These are phyloP conservation scores for Paecilomyces sp. DNA, from an alignment of 2,329 filamentous ascomycete genomes.

Conservation along the genomic window DNA sequence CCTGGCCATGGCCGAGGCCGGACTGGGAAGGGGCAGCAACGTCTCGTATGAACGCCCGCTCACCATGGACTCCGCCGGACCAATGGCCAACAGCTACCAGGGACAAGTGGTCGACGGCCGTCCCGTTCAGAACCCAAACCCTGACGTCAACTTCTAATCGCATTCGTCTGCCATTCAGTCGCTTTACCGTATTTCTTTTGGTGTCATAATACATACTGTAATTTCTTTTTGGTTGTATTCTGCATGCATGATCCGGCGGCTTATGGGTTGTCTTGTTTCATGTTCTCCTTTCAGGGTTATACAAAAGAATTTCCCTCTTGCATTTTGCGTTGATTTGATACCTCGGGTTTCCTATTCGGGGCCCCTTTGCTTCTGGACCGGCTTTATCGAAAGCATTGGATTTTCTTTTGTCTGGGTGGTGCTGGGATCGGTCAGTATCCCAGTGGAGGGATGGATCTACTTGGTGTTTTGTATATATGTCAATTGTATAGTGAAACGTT, in stretches of 20 bases:
- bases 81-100: slow-evolving; percentile 16
- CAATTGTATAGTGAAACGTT: neutral
- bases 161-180: neutral
- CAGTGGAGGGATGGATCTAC: neutral
- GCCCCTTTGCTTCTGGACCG: neutral
- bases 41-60: slow-evolving; percentile 28
- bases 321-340: neutral
- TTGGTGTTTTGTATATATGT: neutral
- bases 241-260: neutral
- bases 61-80: slow-evolving; percentile 30
- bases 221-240: neutral
- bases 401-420: neutral
- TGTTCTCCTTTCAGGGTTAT: neutral
- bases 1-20: slow-evolving; percentile 15
- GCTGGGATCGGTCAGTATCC: neutral
- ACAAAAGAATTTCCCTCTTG: neutral
- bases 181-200: neutral
- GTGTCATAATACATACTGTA: neutral
- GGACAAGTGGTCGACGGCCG: slow-evolving; percentile 5
- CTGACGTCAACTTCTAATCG: neutral
- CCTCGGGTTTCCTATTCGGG: neutral
- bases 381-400: neutral
- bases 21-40: slow-evolving; percentile 4
- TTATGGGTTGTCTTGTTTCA: neutral
- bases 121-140: neutral